Percentiles rank a stretch among this genome's conserved stretches.
Evolutionary conservation across 352 stramenopile genomes (phyloP).

Genomic region (Thalassiosira mediterranea): DNA sequence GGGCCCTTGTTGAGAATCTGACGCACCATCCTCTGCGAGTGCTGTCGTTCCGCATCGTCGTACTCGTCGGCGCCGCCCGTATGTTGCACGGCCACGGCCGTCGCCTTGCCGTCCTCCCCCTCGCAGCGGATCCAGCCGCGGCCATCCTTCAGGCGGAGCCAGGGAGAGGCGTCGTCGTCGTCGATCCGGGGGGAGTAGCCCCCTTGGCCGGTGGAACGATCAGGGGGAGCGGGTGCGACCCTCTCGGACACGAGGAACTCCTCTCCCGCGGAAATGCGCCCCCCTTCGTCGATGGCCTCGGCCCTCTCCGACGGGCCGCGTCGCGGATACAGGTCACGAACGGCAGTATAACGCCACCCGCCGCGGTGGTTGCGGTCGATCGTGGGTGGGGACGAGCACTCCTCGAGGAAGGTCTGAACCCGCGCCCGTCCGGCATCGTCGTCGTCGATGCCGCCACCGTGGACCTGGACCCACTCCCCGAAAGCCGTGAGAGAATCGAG

Average conservation of each 20-base stretch:
- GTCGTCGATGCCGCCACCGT: constrained; percentile 20
- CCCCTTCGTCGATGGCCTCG: constrained; percentile 32
- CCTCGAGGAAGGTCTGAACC: constrained; percentile 67
- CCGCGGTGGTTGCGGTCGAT: constrained; percentile 74
- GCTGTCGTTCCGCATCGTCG: neutral
- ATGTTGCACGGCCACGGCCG: constrained; percentile 41
- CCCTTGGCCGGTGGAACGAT: too few relatives aligned
- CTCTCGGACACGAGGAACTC: constrained; percentile 71
- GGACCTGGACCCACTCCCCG: constrained; percentile 80
- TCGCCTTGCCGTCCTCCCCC: constrained; percentile 43
- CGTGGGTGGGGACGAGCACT: constrained; percentile 59
- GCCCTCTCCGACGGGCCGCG: constrained; percentile 67
- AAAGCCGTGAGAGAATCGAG: constrained; percentile 55
- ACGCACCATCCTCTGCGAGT: constrained; percentile 30
- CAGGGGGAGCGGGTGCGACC: constrained; percentile 53
- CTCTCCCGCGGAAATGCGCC: constrained; percentile 44
- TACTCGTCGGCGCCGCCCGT: neutral
- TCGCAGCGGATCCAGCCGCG: constrained; percentile 68
- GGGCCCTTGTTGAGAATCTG: constrained; percentile 36
- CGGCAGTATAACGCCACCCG: constrained; percentile 72
- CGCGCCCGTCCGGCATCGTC: too few relatives aligned
- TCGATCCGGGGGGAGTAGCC: too few relatives aligned
- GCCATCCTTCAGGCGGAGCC: constrained; percentile 72
- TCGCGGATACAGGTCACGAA: constrained; percentile 49
- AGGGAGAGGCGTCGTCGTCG: constrained; percentile 44